phyloP scores from a whole-genome alignment of 164 flowering plant genomes.

The Nymphaea colorata region DNA sequence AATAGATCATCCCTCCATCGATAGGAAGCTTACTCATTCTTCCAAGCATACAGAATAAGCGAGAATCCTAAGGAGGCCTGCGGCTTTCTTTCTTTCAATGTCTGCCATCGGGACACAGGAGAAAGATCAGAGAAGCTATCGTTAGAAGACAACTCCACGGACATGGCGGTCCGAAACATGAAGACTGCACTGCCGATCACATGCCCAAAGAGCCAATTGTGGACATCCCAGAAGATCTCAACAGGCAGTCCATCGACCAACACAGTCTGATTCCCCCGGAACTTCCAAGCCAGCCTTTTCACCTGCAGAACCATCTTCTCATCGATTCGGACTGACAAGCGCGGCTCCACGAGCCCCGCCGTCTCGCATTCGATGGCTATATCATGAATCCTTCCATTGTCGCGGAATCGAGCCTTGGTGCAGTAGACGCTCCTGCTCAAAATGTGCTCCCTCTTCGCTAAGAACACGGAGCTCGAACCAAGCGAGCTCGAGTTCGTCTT shows the following conservation, averaged over 20 bases:
- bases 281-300: conserved; percentile 63
- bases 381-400: conserved; percentile 49
- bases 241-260: conserved; percentile 55
- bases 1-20: not conserved
- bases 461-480: conserved; percentile 24
- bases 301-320: conserved; percentile 53
- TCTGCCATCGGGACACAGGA: conserved; percentile 41
- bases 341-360: conserved; percentile 31
- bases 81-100: conserved; percentile 26
- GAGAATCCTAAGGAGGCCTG: conserved; percentile 45
- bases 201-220: conserved; percentile 69
- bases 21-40: conserved; percentile 30
- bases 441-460: conserved; percentile 58
- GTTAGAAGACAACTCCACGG: conserved; percentile 57
- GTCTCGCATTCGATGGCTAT: conserved; percentile 52
- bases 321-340: conserved; percentile 44
- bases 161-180: conserved; percentile 60
- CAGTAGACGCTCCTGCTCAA: conserved; percentile 49
- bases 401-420: conserved; percentile 55
- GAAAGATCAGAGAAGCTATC: conserved; percentile 19
- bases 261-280: conserved; percentile 59
- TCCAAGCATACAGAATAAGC: conserved; percentile 60
- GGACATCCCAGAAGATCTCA: conserved; percentile 82
- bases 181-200: conserved; percentile 60
- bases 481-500: conserved; percentile 33